Conservation (phyloP, 2,329 filamentous ascomycete species). For the Amauroascus verrucosus region DNA sequence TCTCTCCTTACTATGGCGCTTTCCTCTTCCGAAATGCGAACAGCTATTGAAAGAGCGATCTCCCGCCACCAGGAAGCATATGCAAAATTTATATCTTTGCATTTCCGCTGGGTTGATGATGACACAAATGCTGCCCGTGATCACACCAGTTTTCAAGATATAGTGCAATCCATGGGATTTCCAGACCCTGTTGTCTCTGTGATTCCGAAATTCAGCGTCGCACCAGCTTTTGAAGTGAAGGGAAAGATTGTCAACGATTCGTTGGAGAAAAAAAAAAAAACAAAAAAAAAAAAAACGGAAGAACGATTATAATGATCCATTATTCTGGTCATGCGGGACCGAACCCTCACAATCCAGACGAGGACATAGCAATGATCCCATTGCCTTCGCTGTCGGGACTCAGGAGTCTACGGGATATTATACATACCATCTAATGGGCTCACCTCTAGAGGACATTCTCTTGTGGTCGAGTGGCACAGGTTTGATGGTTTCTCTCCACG, state of each 20-base stretch:
- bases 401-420: too few species aligned
- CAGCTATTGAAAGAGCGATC: not conserved
- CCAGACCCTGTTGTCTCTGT: not conserved
- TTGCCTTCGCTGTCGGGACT: too few species aligned
- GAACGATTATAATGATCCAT: not conserved
- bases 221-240: not conserved
- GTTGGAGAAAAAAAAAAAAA: too few species aligned
- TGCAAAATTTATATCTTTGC: not conserved
- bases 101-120: not conserved
- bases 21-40: too few species aligned
- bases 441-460: too few species aligned
- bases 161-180: not conserved
- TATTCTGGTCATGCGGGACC: not conserved
- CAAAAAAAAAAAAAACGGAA: too few species aligned
- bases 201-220: not conserved
- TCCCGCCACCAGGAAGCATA: not conserved
- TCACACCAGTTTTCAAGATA: not conserved
- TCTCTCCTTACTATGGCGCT: too few species aligned
- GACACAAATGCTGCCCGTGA: not conserved
- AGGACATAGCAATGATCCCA: too few species aligned
- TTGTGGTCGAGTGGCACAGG: too few species aligned
- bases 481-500: too few species aligned
- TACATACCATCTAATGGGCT: too few species aligned
- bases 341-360: not conserved
- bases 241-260: too few species aligned